phyloP scores from a whole-genome alignment of 1,139 yeast species.

The Nakaseomyces uthaithaninus region DNA sequence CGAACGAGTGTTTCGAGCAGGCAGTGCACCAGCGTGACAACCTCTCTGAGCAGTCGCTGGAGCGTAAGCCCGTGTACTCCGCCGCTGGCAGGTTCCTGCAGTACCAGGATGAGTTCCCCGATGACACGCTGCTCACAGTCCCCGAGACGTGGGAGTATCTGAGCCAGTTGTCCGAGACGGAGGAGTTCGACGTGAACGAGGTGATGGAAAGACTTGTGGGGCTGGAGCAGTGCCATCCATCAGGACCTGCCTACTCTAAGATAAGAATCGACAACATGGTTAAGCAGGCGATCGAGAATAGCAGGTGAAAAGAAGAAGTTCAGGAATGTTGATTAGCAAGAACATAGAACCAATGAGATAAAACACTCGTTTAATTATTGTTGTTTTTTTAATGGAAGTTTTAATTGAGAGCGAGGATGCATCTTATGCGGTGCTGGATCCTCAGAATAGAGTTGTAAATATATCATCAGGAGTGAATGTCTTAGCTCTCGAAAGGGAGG shows the following conservation, averaged over 20 bases:
- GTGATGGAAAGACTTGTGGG: slow-evolving; percentile 58
- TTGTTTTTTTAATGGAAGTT: too few species aligned
- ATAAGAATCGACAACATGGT: slow-evolving; percentile 38
- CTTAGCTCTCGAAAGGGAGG: too few species aligned
- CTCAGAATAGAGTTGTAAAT: too few species aligned
- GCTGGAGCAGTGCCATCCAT: slow-evolving; percentile 67
- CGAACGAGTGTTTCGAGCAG: slow-evolving; percentile 12
- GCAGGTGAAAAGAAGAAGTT: slow-evolving; percentile 2
- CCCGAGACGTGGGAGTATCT: slow-evolving; percentile 82
- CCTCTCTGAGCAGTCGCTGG: slow-evolving; percentile 3
- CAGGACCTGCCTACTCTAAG: slow-evolving; percentile 71
- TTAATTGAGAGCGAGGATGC: too few species aligned
- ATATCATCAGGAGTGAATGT: too few species aligned
- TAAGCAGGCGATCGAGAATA: slow-evolving; percentile 8
- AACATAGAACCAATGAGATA: not conserved
- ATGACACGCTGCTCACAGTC: slow-evolving; percentile 49
- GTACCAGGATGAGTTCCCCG: slow-evolving; percentile 21
- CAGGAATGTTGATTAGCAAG: not conserved
- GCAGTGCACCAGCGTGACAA: slow-evolving; percentile 8
- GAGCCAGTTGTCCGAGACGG: slow-evolving; percentile 38
- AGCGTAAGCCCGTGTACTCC: slow-evolving; percentile 6
- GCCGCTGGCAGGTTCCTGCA: slow-evolving; percentile 5
- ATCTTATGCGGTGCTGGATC: too few species aligned
- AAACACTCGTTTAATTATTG: too few species aligned
- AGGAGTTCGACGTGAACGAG: slow-evolving; percentile 47